A percentile compares a stretch with the other conserved stretches of the same genome.
Conservation (phyloP, 352 stramenopile species). For the Phytophthora citricola region DNA sequence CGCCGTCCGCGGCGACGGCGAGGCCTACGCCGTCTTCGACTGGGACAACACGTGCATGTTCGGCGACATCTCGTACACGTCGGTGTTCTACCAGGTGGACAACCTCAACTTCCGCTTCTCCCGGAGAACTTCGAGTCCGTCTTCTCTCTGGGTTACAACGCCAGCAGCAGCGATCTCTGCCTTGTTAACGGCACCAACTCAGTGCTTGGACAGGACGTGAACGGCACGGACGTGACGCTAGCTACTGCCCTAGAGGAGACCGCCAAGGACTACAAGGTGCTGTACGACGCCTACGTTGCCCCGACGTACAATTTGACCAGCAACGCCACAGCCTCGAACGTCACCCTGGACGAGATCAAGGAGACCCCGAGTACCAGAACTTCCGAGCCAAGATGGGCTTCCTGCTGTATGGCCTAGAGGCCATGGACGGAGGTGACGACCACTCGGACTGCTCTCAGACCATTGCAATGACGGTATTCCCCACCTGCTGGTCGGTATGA, state of each 20-base stretch:
- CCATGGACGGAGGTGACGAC: constrained; percentile 51
- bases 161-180: constrained; percentile 53
- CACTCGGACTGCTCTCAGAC: constrained; percentile 43
- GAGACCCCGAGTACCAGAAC: constrained; percentile 56
- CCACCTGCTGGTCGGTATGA: constrained; percentile 65
- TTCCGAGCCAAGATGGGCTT: constrained; percentile 66
- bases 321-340: constrained; percentile 15
- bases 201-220: constrained; percentile 50
- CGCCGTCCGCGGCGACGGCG: constrained; percentile 37
- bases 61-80: constrained; percentile 74
- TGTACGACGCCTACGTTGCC: constrained; percentile 63
- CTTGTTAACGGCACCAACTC: constrained; percentile 50
- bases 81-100: constrained; percentile 64
- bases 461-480: constrained; percentile 67
- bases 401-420: constrained; percentile 54
- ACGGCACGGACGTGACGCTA: constrained; percentile 52
- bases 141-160: constrained; percentile 64
- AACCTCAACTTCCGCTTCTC: constrained; percentile 61
- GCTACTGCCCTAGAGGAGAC: constrained; percentile 38
- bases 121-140: constrained; percentile 48
- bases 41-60: constrained; percentile 79
- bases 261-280: constrained; percentile 53
- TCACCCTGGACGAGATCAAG: constrained; percentile 47
- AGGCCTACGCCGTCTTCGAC: constrained; percentile 64
- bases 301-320: constrained; percentile 52